phyloP scores from a whole-genome alignment of 805 yeast genomes.

The Candida tibetensis region DNA sequence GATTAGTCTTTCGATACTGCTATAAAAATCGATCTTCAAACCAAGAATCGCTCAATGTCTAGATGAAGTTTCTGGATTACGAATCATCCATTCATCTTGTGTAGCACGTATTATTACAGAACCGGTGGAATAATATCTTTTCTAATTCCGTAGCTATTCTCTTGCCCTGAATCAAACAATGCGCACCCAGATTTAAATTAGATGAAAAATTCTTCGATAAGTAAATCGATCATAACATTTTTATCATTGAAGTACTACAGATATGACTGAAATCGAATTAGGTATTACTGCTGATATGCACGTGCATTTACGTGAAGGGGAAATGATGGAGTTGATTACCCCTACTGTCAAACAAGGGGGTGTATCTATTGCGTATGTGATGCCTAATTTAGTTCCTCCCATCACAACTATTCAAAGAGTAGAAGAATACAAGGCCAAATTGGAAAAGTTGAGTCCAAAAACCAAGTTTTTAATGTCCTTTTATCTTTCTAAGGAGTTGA shows the following conservation, averaged over 20 bases:
- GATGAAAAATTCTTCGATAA: not conserved
- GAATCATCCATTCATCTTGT: no score
- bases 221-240: no score
- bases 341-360: constrained; percentile 94
- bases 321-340: constrained; percentile 86
- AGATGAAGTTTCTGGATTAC: no score
- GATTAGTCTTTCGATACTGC: no score
- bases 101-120: no score
- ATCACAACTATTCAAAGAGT: constrained; percentile 74
- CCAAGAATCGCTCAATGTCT: no score
- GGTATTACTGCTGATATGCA: constrained; percentile 89
- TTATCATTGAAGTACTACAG: no score
- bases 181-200: no score
- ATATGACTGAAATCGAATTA: constrained; percentile 42
- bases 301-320: constrained; percentile 92
- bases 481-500: constrained; percentile 71
- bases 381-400: constrained; percentile 97
- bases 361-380: constrained; percentile 82
- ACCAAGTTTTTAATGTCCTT: constrained; percentile 92
- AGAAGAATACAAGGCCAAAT: constrained; percentile 58
- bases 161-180: no score
- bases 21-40: no score
- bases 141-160: no score
- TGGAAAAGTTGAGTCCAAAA: constrained; percentile 67
- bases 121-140: no score